Conservation (phyloP, 768 basidiomycete species). For the Coprinopsis cinerea region DNA sequence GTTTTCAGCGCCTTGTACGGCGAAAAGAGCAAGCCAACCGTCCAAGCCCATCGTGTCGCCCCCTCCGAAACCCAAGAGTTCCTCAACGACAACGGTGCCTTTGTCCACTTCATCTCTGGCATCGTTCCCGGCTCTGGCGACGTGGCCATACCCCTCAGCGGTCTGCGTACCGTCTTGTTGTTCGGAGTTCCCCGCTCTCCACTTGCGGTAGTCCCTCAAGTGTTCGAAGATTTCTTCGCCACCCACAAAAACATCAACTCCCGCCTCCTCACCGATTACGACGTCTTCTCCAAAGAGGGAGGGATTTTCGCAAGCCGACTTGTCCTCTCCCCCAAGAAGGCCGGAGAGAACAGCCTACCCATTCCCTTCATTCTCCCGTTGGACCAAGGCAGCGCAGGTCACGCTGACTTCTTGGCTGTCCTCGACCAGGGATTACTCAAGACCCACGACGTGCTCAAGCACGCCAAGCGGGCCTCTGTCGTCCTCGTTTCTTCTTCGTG, state of each 20-base stretch:
- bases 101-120: conserved; percentile 35
- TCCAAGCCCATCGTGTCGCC: conserved; percentile 54
- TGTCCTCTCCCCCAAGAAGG: conserved; percentile 48
- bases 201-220: conserved; percentile 47
- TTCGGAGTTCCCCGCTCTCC: conserved; percentile 56
- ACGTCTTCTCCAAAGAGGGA: conserved; percentile 68
- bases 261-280: conserved; percentile 63
- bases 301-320: conserved; percentile 67
- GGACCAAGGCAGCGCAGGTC: conserved; percentile 35
- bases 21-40: conserved; percentile 24
- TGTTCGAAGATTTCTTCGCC: conserved; percentile 56
- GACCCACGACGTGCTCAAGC: conserved; percentile 64
- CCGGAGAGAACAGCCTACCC: conserved; percentile 37
- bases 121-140: conserved; percentile 22
- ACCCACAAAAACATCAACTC: conserved; percentile 44
- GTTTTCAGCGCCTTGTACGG: conserved; percentile 57
- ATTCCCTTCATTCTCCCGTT: conserved; percentile 55
- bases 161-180: conserved; percentile 49
- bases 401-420: conserved; percentile 67
- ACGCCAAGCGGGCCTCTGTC: conserved; percentile 59
- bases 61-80: conserved; percentile 52
- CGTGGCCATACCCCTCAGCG: conserved; percentile 32
- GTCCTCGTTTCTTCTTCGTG: conserved; percentile 75
- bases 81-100: conserved; percentile 35
- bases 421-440: conserved; percentile 75